Conservation (phyloP, 257 asterid species). For the Solanum ossicruentum region DNA sequence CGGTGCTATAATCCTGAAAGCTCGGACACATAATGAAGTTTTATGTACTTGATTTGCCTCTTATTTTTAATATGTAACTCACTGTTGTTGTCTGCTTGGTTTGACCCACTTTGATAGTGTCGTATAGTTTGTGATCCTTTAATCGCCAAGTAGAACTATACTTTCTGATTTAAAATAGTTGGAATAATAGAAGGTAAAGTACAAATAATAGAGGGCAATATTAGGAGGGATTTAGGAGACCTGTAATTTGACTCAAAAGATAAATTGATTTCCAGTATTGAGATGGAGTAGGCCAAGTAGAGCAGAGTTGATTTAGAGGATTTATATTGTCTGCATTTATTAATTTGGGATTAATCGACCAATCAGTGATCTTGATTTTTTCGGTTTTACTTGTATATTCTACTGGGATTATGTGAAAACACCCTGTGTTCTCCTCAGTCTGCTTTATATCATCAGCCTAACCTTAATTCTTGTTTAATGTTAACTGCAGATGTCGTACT, state of each 20-base stretch:
- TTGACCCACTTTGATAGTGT: not conserved
- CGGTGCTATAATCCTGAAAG: not conserved
- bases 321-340: not conserved
- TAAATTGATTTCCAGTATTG: not conserved
- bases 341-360: not conserved
- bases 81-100: not conserved
- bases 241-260: not conserved
- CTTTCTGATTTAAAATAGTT: not conserved
- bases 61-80: not conserved
- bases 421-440: not conserved
- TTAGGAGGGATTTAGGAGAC: not conserved
- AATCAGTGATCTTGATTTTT: not conserved
- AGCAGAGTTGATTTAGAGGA: not conserved
- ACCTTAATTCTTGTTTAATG: not conserved
- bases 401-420: not conserved
- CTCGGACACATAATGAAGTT: not conserved
- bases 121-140: not conserved
- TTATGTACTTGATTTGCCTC: not conserved
- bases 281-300: not conserved
- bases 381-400: not conserved
- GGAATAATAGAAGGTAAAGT: not conserved
- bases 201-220: not conserved
- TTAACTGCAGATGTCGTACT: constrained; percentile 57
- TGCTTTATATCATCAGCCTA: not conserved
- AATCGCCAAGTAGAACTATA: not conserved